A percentile compares a stretch with the other conserved stretches of the same genome.
phyloP scores from a whole-genome alignment of 495 filamentous ascomycete species.

The Mytilinidion resinicola region DNA sequence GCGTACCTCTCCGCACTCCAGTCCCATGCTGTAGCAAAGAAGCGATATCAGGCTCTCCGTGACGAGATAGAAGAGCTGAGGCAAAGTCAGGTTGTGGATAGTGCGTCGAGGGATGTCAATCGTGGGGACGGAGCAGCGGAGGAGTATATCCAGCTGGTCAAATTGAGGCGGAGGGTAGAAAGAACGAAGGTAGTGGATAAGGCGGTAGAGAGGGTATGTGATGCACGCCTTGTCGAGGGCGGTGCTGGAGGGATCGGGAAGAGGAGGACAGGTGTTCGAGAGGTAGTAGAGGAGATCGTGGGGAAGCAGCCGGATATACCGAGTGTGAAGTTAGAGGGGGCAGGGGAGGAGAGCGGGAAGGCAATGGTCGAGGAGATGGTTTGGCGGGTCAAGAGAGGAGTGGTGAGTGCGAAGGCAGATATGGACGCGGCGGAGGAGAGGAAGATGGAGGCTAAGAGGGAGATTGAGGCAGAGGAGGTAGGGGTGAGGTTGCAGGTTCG shows the following conservation, averaged over 20 bases:
- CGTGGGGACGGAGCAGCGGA: slow-evolving; percentile 15
- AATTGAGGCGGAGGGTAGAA: too few relatives aligned
- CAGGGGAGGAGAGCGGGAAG: background rate
- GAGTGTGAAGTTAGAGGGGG: slow-evolving; percentile 11
- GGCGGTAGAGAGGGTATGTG: too few relatives aligned
- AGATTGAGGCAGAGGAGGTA: background rate
- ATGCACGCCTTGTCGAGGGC: too few relatives aligned
- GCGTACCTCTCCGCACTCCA: slow-evolving; percentile 29
- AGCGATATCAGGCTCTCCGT: slow-evolving; percentile 24
- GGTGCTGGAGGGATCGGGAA: too few relatives aligned
- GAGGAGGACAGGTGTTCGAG: too few relatives aligned
- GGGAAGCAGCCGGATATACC: slow-evolving; percentile 24
- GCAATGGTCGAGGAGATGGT: slow-evolving; percentile 1
- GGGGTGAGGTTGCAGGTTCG: slow-evolving; percentile 16
- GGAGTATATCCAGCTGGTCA: too few relatives aligned
- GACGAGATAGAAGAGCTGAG: slow-evolving; percentile 17
- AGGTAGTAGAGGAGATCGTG: slow-evolving; percentile 7
- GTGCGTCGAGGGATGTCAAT: slow-evolving; percentile 4
- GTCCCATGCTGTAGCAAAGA: slow-evolving; percentile 19
- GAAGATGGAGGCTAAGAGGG: background rate
- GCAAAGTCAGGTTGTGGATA: slow-evolving; percentile 6
- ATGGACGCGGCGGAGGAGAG: slow-evolving; percentile 15
- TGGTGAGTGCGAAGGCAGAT: slow-evolving; percentile 14
- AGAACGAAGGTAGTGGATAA: too few relatives aligned
- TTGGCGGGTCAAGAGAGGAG: slow-evolving; percentile 23